A percentile compares a stretch with the other conserved stretches of the same genome.
These are phyloP conservation scores for Scheffersomyces lignosus DNA, from an alignment of 805 yeast genomes.

Conservation along the genomic window DNA sequence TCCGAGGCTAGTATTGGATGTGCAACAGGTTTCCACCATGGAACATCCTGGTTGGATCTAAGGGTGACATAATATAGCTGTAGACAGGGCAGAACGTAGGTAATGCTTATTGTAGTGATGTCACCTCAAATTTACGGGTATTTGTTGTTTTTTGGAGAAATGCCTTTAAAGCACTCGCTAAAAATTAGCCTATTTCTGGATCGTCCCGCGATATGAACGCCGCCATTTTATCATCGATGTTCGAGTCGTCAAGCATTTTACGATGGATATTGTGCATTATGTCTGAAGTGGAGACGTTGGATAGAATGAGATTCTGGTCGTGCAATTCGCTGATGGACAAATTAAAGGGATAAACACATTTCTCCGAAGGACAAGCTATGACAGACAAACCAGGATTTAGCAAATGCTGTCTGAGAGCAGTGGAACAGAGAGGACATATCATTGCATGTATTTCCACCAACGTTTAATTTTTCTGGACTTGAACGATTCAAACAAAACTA, in stretches of 20 bases:
- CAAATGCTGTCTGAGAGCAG: conserved; percentile 23
- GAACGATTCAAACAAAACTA: no score
- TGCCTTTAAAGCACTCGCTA: no score
- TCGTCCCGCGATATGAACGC: conserved; percentile 24
- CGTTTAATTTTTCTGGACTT: no score
- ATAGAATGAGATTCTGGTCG: conserved; percentile 18
- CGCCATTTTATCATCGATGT: conserved; percentile 25
- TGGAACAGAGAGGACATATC: conserved; percentile 31
- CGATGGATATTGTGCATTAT: conserved; percentile 25
- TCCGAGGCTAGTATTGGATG: no score
- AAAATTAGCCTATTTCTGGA: conserved; percentile 8
- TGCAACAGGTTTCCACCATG: no score
- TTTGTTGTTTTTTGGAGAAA: no score
- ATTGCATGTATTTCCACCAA: no score
- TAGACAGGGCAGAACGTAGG: no score
- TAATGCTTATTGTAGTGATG: no score
- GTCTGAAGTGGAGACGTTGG: conserved; percentile 19
- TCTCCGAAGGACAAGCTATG: conserved; percentile 26
- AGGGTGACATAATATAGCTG: no score
- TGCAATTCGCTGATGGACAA: conserved; percentile 28
- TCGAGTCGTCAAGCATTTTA: conserved; percentile 23
- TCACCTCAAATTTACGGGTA: no score
- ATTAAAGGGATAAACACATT: conserved; percentile 35
- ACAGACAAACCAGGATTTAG: conserved; percentile 27
- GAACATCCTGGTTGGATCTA: no score